These are phyloP conservation scores for Blastocystis sp. DNA, from an alignment of 352 stramenopile species.

Conservation along the genomic window DNA sequence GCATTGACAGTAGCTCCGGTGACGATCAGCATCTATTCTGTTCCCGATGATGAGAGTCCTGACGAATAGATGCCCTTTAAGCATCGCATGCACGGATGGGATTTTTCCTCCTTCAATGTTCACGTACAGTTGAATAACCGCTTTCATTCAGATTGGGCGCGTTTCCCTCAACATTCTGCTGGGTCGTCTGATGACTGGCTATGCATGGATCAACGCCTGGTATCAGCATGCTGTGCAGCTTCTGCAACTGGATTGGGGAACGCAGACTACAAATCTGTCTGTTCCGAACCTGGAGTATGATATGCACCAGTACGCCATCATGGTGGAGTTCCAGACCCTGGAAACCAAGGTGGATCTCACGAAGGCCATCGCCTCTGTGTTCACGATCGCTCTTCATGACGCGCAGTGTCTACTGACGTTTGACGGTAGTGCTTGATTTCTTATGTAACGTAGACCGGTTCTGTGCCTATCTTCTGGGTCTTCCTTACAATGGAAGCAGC, in stretches of 20 bases:
- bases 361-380: neutral
- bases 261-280: neutral
- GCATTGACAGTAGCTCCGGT: neutral
- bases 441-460: neutral
- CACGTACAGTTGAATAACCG: neutral
- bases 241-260: neutral
- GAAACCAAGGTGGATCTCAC: slow-evolving; percentile 7
- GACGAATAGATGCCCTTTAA: slow-evolving; percentile 28
- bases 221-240: neutral
- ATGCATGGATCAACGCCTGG: neutral
- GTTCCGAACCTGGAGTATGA: neutral
- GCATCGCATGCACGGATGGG: neutral
- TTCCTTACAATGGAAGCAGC: neutral
- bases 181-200: neutral
- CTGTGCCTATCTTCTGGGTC: slow-evolving; percentile 3
- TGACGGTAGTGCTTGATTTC: neutral
- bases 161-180: neutral
- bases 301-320: neutral
- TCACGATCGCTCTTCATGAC: neutral
- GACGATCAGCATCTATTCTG: neutral
- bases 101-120: slow-evolving; percentile 25
- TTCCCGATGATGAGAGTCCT: neutral
- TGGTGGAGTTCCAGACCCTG: neutral
- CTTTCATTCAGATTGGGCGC: neutral
- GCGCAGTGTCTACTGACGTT: neutral